phyloP scores from a whole-genome alignment of 2,329 filamentous ascomycete genomes.

The Alternaria metachromatica region DNA sequence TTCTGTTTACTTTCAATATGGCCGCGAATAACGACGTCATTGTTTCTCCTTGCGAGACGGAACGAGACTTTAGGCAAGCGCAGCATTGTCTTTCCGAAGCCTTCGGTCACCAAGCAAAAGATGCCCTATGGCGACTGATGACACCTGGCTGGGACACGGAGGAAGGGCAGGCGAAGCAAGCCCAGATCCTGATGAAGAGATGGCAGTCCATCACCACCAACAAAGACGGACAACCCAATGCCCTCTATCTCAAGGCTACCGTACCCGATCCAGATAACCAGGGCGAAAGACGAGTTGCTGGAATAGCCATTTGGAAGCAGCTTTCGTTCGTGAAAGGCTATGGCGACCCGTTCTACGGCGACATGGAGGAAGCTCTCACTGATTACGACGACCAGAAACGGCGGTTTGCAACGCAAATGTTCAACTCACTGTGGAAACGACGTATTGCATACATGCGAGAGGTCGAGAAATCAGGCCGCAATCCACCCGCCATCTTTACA shows the following conservation, averaged over 20 bases:
- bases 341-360: constrained; percentile 50
- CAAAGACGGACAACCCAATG: constrained; percentile 56
- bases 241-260: constrained; percentile 63
- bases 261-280: constrained; percentile 44
- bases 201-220: constrained; percentile 53
- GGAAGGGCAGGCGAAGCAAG: constrained; percentile 50
- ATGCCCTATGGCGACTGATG: constrained; percentile 60
- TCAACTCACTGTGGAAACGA: constrained; percentile 53
- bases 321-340: constrained; percentile 57
- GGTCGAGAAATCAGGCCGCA: constrained; percentile 26
- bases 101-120: constrained; percentile 60
- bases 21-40: constrained; percentile 16
- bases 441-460: constrained; percentile 46
- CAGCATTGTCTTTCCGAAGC: constrained; percentile 47
- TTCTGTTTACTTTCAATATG: constrained; percentile 13
- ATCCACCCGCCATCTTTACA: constrained; percentile 57
- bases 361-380: constrained; percentile 25
- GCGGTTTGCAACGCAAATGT: constrained; percentile 56
- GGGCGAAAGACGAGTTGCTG: constrained; percentile 51
- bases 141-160: constrained; percentile 64
- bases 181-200: constrained; percentile 50
- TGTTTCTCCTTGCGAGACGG: constrained; percentile 25
- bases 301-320: constrained; percentile 64
- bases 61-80: constrained; percentile 32
- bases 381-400: constrained; percentile 54